Conservation (phyloP, 2,329 filamentous ascomycete species). For the Talaromyces sp. region DNA sequence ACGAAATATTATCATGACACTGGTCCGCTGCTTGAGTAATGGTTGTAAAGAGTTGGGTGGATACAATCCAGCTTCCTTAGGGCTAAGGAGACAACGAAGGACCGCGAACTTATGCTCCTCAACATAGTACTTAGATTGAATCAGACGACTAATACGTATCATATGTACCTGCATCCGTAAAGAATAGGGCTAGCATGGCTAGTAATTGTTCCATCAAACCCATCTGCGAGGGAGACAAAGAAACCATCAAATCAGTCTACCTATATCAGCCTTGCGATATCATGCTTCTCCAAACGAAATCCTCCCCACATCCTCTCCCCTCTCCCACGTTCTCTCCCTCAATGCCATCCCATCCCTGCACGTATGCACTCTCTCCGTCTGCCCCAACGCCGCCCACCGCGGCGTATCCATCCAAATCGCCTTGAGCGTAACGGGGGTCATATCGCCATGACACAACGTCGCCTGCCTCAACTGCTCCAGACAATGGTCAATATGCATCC, state of each 20-base stretch:
- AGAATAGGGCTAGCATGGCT: neutral
- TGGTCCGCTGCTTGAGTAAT: neutral
- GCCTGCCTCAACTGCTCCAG: slow-evolving; percentile 23
- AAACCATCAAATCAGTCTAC: neutral
- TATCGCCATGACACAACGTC: slow-evolving; percentile 22
- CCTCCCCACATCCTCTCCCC: slow-evolving; percentile 6
- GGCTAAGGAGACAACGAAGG: neutral
- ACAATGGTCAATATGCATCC: slow-evolving; percentile 23
- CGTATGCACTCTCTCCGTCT: slow-evolving; percentile 18
- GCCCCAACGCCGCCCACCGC: slow-evolving; percentile 15
- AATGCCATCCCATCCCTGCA: slow-evolving; percentile 18
- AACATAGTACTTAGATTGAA: neutral
- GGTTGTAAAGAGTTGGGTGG: neutral
- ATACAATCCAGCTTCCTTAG: neutral
- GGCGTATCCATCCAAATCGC: slow-evolving; percentile 20
- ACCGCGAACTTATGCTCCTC: neutral
- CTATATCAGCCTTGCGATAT: too few species aligned
- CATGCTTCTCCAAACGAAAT: slow-evolving; percentile 9
- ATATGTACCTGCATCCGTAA: too few species aligned
- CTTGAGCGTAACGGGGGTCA: slow-evolving; percentile 23
- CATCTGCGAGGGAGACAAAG: neutral
- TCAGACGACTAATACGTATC: neutral
- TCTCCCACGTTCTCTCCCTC: slow-evolving; percentile 15
- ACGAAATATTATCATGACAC: too few species aligned
- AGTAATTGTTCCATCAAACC: neutral